These are phyloP conservation scores for Tubosaeta sp. DNA, from an alignment of 768 basidiomycete species.

Conservation along the genomic window DNA sequence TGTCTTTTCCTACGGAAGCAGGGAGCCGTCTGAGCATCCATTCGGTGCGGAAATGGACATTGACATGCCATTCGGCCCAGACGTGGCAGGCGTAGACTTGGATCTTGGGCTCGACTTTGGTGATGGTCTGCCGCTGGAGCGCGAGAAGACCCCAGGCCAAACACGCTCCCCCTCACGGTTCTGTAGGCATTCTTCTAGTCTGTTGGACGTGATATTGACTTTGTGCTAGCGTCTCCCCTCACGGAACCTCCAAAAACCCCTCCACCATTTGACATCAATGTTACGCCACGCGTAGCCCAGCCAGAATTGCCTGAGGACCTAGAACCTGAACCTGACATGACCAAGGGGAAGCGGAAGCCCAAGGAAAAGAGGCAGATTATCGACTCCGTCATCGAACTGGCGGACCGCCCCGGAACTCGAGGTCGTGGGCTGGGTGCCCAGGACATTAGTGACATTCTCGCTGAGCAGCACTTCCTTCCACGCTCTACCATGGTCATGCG, in stretches of 20 bases:
- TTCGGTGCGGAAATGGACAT: conserved; percentile 53
- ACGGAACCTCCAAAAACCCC: conserved; percentile 76
- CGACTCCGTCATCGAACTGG: conserved; percentile 84
- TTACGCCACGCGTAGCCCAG: conserved; percentile 47
- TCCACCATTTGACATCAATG: conserved; percentile 51
- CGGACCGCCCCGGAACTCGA: conserved; percentile 53
- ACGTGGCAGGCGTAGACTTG: conserved; percentile 51
- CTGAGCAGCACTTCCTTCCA: conserved; percentile 81
- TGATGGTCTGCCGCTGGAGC: conserved; percentile 44
- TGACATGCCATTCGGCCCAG: conserved; percentile 47
- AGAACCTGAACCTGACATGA: conserved; percentile 28
- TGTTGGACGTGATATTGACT: conserved; percentile 6
- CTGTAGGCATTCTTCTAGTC: conserved; percentile 42
- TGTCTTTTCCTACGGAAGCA: conserved; percentile 57
- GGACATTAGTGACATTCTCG: conserved; percentile 67
- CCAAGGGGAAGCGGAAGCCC: conserved; percentile 46
- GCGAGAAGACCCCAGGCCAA: conserved; percentile 54
- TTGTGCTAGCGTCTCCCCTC: conserved; percentile 62
- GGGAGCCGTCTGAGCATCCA: conserved; percentile 62
- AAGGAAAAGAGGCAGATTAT: conserved; percentile 86
- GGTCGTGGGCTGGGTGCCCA: conserved; percentile 59
- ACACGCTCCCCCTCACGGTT: conserved; percentile 62
- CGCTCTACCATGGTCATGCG: conserved; percentile 82
- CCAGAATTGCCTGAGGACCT: conserved; percentile 34
- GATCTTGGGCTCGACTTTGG: conserved; percentile 73